Evolutionary conservation across 768 basidiomycete genomes (phyloP).

Genomic region (Suillus spraguei): DNA sequence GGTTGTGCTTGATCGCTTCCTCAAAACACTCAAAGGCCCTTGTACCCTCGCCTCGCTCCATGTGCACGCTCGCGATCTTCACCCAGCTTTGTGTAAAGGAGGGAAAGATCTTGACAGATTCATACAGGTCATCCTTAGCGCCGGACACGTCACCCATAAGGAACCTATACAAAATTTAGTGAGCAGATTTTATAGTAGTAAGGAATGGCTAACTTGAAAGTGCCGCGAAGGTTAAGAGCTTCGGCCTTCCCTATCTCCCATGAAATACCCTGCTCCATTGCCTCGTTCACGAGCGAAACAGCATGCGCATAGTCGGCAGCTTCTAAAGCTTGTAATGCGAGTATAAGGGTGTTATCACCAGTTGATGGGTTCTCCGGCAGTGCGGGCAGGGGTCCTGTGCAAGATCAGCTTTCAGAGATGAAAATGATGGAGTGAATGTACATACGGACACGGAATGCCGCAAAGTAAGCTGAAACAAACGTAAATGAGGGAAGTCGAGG

Average conservation of each 20-base stretch:
- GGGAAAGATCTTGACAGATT: constrained; percentile 68
- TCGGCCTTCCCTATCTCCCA: constrained; percentile 77
- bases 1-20: constrained; percentile 79
- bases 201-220: constrained; percentile 75
- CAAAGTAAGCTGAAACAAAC: constrained; percentile 94
- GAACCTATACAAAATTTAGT: constrained; percentile 58
- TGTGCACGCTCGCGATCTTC: constrained; percentile 95
- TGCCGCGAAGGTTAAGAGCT: constrained; percentile 90
- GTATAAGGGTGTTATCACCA: constrained; percentile 82
- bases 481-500: constrained; percentile 85
- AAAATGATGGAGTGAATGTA: constrained; percentile 16
- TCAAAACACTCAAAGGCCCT: constrained; percentile 93
- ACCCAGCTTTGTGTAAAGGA: constrained; percentile 86
- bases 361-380: constrained; percentile 75
- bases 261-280: constrained; percentile 85
- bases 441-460: constrained; percentile 91
- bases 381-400: constrained; percentile 61
- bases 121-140: constrained; percentile 82
- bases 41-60: constrained; percentile 87
- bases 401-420: not conserved
- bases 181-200: not conserved
- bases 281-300: constrained; percentile 77
- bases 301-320: constrained; percentile 87
- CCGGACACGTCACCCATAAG: constrained; percentile 80
- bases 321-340: constrained; percentile 81